phyloP scores from a whole-genome alignment of 176 grass and related monocot species.

The Phragmites australis region DNA sequence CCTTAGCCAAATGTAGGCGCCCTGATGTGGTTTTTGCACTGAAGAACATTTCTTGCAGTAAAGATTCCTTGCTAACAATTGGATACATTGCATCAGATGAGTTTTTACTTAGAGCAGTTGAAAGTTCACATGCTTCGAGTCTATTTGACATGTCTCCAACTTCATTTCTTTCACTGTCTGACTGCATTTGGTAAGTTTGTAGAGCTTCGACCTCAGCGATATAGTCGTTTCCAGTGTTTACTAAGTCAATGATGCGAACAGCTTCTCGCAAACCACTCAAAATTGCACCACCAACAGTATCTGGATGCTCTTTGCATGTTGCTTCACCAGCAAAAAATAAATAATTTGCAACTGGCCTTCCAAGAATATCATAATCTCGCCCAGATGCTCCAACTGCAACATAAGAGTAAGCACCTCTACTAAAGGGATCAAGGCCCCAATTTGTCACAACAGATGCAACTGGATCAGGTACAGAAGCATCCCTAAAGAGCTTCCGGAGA shows the following conservation, averaged over 20 bases:
- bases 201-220: constrained; percentile 86
- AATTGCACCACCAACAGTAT: constrained; percentile 99
- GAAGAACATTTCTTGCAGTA: constrained; percentile 95
- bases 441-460: constrained; percentile 93
- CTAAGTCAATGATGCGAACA: constrained; percentile 83
- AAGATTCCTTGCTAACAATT: constrained; percentile 65
- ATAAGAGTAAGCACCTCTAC: constrained; percentile 93
- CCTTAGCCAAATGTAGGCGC: constrained; percentile 87
- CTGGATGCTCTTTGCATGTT: constrained; percentile 98
- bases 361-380: constrained; percentile 91
- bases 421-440: constrained; percentile 96
- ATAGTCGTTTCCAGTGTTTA: constrained; percentile 71
- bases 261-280: constrained; percentile 97
- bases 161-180: constrained; percentile 92
- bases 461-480: constrained; percentile 82
- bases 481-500: constrained; percentile 85
- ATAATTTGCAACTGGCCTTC: constrained; percentile 84
- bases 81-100: constrained; percentile 57
- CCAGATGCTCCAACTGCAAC: constrained; percentile 94
- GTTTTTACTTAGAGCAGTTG: constrained; percentile 67
- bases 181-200: constrained; percentile 70
- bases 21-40: constrained; percentile 88
- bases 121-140: constrained; percentile 80
- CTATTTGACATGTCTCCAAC: constrained; percentile 78
- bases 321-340: constrained; percentile 98